Conservation (phyloP, 345 rosid species). For the Sonneratia caseolaris region DNA sequence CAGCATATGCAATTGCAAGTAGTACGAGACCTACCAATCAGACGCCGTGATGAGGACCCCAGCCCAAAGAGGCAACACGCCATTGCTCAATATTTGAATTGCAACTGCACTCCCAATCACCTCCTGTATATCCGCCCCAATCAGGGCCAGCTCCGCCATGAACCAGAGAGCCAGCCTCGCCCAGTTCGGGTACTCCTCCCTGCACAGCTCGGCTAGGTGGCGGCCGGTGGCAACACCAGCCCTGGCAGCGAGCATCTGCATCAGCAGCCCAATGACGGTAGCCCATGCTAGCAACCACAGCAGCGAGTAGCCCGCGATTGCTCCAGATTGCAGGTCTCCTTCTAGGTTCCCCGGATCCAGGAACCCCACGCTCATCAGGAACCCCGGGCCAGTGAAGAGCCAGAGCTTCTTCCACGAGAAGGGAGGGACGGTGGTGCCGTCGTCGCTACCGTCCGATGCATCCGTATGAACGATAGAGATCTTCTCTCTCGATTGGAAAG, state of each 20-base stretch:
- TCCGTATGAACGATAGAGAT: constrained; percentile 22
- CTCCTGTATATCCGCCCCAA: constrained; percentile 39
- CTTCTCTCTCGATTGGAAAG: constrained; percentile 26
- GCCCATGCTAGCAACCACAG: constrained; percentile 36
- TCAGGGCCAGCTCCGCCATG: constrained; percentile 37
- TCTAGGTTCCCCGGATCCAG: constrained; percentile 37
- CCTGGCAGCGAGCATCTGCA: constrained; percentile 32
- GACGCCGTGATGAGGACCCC: constrained; percentile 14
- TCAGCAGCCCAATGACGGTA: constrained; percentile 32
- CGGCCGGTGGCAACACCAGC: constrained; percentile 35
- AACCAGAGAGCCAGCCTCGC: constrained; percentile 29
- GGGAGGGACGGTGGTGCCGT: constrained; percentile 14
- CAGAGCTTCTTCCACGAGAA: constrained; percentile 39
- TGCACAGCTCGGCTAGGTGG: constrained; percentile 33
- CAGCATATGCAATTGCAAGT: not conserved
- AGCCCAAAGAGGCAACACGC: constrained; percentile 19
- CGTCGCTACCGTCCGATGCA: constrained; percentile 2
- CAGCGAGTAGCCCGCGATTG: constrained; percentile 38
- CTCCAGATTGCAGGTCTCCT: constrained; percentile 38
- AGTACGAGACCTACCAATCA: constrained; percentile 9
- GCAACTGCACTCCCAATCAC: constrained; percentile 42
- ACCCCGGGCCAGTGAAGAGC: constrained; percentile 37
- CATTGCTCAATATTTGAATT: constrained; percentile 13
- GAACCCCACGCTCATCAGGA: constrained; percentile 34
- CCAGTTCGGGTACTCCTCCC: constrained; percentile 35